These are phyloP conservation scores for Rhododendron vialii DNA, from an alignment of 148 eudicot species.

Conservation along the genomic window DNA sequence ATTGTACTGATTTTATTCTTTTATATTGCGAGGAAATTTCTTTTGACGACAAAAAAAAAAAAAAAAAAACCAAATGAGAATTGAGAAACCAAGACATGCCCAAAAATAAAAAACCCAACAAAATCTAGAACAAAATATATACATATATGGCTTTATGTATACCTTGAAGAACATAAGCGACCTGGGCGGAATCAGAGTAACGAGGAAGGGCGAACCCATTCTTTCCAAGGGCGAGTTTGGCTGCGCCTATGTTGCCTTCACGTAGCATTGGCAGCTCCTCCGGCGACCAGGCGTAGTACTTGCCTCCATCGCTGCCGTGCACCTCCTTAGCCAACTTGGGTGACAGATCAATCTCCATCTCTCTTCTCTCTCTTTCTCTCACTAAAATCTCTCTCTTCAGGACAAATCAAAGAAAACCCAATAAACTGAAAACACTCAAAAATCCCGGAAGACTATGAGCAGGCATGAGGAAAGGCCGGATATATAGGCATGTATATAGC, in stretches of 20 bases:
- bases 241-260: conserved; percentile 71
- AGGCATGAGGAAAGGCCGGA: not conserved
- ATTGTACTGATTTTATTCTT: too few relatives aligned
- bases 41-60: too few relatives aligned
- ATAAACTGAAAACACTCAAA: not conserved
- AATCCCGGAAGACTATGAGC: not conserved
- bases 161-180: conserved; percentile 91
- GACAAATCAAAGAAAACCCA: not conserved
- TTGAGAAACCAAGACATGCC: not conserved
- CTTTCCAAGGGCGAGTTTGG: conserved; percentile 56
- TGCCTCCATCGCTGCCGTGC: conserved; percentile 60
- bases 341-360: conserved; percentile 68
- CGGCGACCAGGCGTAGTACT: conserved; percentile 65
- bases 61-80: not conserved
- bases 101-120: not conserved
- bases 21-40: too few relatives aligned
- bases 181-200: conserved; percentile 74
- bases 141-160: not conserved
- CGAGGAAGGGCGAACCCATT: conserved; percentile 73
- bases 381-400: not conserved
- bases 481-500: not conserved
- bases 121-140: not conserved
- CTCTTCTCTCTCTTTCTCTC: conserved; percentile 2
- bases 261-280: conserved; percentile 68
- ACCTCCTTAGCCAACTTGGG: conserved; percentile 48